phyloP scores from a whole-genome alignment of 805 yeast genomes.

The Candida ipomoeae region DNA sequence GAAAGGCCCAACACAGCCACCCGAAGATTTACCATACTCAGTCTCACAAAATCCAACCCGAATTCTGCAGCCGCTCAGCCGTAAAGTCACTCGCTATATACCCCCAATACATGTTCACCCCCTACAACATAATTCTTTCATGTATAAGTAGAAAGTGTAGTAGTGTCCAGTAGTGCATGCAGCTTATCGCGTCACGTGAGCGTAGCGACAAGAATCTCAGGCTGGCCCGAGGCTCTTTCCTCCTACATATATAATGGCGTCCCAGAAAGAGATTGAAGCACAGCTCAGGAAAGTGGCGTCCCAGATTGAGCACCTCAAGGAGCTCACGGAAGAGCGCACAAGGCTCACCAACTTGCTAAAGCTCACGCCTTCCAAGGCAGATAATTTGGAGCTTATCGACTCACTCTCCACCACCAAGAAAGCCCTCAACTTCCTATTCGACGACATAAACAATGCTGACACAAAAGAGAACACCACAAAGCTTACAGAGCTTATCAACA shows the following conservation, averaged over 20 bases:
- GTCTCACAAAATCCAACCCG: too few relatives aligned
- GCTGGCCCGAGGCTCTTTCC: not conserved
- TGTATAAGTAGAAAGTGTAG: not conserved
- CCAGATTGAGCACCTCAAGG: constrained; percentile 27
- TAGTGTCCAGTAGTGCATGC: not conserved
- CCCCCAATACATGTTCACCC: not conserved
- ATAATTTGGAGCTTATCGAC: constrained; percentile 33
- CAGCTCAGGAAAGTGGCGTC: constrained; percentile 18
- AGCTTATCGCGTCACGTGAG: constrained; percentile 2
- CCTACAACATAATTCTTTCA: too few relatives aligned
- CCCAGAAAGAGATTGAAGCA: constrained; percentile 19
- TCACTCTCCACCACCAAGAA: constrained; percentile 25
- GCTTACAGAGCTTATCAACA: constrained; percentile 4
- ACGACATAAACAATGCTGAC: constrained; percentile 20
- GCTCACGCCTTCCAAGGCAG: constrained; percentile 37
- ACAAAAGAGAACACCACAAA: constrained; percentile 3
- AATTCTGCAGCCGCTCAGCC: not conserved
- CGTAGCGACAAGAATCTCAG: not conserved
- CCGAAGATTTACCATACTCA: too few relatives aligned
- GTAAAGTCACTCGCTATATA: not conserved
- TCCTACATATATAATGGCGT: constrained; percentile 8
- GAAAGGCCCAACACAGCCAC: too few relatives aligned
- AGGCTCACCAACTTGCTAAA: constrained; percentile 26
- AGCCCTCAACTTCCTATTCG: constrained; percentile 26
- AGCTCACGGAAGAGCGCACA: constrained; percentile 31